Evolutionary conservation across 2,329 filamentous ascomycete species (phyloP).

Genomic region (Zasmidium citrigriseum): DNA sequence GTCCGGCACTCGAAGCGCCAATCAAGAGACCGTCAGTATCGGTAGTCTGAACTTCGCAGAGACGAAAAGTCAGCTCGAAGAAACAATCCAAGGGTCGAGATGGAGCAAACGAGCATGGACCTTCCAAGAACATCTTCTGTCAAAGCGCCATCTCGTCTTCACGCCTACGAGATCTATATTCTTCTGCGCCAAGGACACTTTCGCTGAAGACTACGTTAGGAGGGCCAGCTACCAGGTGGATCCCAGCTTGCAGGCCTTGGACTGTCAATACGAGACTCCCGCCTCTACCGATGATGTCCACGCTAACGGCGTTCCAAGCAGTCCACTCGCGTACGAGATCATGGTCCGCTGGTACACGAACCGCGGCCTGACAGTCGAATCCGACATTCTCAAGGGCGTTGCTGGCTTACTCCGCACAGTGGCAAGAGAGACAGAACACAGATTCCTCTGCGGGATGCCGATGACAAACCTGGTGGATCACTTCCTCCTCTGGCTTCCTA

Average conservation of each 20-base stretch:
- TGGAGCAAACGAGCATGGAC: neutral
- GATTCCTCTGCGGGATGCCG: neutral
- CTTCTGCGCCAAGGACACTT: neutral
- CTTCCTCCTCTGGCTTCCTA: neutral
- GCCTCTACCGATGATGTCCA: neutral
- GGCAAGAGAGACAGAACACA: neutral
- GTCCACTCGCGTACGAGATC: neutral
- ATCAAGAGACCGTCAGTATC: neutral
- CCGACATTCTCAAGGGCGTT: neutral
- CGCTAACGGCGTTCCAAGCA: neutral
- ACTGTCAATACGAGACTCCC: neutral
- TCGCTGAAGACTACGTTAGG: neutral
- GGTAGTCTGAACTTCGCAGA: neutral
- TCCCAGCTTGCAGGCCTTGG: neutral
- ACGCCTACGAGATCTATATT: neutral
- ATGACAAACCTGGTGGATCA: neutral
- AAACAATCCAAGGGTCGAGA: neutral
- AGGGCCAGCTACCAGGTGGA: neutral
- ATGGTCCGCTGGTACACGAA: neutral
- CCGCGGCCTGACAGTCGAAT: neutral
- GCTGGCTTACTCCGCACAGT: neutral
- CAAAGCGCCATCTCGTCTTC: neutral
- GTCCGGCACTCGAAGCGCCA: neutral
- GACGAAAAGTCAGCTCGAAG: neutral
- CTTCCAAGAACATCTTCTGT: neutral